Conservation (phyloP, 257 asterid species). For the Solanum verrucosum region DNA sequence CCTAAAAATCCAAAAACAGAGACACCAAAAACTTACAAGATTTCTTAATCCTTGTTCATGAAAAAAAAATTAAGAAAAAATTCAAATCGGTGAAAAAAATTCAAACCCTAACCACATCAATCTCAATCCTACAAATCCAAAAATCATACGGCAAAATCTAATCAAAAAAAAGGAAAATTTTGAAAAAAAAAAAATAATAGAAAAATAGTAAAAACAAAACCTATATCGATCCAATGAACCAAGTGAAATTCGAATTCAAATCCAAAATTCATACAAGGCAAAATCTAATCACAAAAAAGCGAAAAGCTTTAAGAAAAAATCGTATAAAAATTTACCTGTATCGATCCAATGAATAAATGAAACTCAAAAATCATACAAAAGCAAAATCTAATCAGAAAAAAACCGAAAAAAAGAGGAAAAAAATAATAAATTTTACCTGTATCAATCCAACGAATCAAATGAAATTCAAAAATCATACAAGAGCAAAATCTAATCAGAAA, state of each 20-base stretch:
- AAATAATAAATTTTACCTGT: neutral
- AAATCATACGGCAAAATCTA: neutral
- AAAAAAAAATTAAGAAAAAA: neutral
- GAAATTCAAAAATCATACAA: neutral
- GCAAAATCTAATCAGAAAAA: neutral
- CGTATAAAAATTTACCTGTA: neutral
- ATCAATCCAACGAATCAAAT: neutral
- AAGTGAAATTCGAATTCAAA: neutral
- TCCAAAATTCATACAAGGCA: neutral
- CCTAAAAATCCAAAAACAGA: neutral
- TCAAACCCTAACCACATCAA: neutral
- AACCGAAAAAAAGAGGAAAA: neutral
- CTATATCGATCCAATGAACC: neutral
- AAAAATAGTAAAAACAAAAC: neutral
- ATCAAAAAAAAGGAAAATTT: neutral
- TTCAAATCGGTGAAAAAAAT: neutral
- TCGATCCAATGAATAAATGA: neutral
- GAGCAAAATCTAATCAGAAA: neutral
- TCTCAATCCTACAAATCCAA: neutral
- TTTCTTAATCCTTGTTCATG: neutral
- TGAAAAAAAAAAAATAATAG: neutral
- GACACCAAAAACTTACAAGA: neutral
- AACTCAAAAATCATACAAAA: neutral
- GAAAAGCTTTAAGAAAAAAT: neutral
- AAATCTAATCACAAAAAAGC: neutral